phyloP scores from a whole-genome alignment of 139 green algal genomes.

The Eudorina sp. region DNA sequence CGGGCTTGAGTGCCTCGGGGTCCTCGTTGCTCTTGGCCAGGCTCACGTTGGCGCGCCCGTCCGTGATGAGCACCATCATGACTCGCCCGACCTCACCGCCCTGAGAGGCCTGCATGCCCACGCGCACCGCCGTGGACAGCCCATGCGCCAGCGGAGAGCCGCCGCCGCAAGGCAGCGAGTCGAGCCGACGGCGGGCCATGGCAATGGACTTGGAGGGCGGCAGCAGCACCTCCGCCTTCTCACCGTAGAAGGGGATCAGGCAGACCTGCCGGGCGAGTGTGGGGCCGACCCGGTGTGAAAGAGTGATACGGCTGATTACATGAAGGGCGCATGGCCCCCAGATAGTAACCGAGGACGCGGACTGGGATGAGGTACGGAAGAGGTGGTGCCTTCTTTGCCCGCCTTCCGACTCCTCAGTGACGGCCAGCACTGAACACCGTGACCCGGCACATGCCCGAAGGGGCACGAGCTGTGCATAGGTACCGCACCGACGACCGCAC shows the following conservation, averaged over 20 bases:
- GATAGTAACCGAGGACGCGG: too few species aligned
- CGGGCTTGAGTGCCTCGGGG: constrained; percentile 86
- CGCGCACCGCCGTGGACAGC: constrained; percentile 85
- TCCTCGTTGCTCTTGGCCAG: constrained; percentile 95
- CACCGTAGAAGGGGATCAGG: constrained; percentile 98
- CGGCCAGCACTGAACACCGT: too few species aligned
- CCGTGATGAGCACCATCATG: constrained; percentile 98
- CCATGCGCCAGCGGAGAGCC: constrained; percentile 97
- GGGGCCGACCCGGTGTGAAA: too few species aligned
- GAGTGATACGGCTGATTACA: too few species aligned
- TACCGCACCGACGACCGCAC: too few species aligned
- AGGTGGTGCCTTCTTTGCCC: too few species aligned
- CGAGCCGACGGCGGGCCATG: constrained; percentile 95
- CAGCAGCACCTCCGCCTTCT: constrained; percentile 97
- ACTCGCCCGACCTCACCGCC: constrained; percentile 93
- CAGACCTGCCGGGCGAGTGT: constrained; percentile 75
- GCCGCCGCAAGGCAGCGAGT: constrained; percentile 96
- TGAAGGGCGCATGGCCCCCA: too few species aligned
- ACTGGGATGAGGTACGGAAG: too few species aligned
- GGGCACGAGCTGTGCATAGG: too few species aligned
- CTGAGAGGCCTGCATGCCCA: constrained; percentile 76
- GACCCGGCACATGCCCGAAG: too few species aligned
- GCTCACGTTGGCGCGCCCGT: constrained; percentile 96
- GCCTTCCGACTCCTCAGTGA: too few species aligned
- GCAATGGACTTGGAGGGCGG: constrained; percentile 97